These are phyloP conservation scores for Pseudogymnoascus sp. DNA, from an alignment of 2,329 filamentous ascomycete species.

Conservation along the genomic window DNA sequence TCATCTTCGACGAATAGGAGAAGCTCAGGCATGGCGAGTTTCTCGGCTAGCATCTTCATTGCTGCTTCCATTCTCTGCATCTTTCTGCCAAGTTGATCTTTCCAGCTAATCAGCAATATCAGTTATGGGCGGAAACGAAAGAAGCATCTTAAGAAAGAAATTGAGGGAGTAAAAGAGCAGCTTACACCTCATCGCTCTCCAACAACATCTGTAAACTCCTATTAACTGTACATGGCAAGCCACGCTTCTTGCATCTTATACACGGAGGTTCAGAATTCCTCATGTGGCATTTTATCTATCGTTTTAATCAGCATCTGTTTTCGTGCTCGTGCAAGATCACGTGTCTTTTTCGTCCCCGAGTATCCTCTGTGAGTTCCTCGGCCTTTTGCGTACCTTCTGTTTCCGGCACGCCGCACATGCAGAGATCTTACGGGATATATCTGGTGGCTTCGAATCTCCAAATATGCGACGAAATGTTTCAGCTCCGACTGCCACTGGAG, in stretches of 20 bases:
- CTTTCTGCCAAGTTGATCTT: constrained; percentile 31
- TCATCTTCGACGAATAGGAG: constrained; percentile 11
- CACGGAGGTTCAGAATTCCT: constrained; percentile 31
- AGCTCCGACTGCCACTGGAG: background rate
- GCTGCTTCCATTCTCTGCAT: constrained; percentile 31
- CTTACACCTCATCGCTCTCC: constrained; percentile 31
- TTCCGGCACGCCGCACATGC: constrained; percentile 35
- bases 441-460: constrained; percentile 29
- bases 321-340: background rate
- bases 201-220: constrained; percentile 35
- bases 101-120: constrained; percentile 29
- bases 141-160: background rate
- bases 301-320: background rate
- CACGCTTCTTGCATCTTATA: constrained; percentile 33
- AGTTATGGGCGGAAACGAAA: background rate
- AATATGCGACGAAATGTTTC: constrained; percentile 18
- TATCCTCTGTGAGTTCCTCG: background rate
- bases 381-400: constrained; percentile 25
- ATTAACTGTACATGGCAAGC: constrained; percentile 34
- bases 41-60: constrained; percentile 23
- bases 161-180: background rate
- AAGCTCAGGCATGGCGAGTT: constrained; percentile 16
- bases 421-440: constrained; percentile 29
- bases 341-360: background rate
- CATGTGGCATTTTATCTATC: constrained; percentile 36